These are phyloP conservation scores for Globisporangium orthogonon DNA, from an alignment of 352 stramenopile species.

Conservation along the genomic window DNA sequence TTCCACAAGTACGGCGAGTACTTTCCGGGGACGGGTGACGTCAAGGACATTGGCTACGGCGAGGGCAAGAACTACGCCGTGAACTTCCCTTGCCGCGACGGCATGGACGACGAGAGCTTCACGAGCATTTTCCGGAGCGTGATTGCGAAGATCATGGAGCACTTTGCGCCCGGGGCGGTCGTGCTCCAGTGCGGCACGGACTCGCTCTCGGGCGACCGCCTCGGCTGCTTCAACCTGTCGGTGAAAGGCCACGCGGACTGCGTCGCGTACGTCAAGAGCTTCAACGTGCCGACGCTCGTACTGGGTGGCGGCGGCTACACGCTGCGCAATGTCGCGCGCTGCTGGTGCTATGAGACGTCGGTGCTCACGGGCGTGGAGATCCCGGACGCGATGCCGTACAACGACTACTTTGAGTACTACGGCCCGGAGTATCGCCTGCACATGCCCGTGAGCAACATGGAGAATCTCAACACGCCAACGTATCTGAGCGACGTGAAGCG, in stretches of 20 bases:
- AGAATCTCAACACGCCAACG: slow-evolving; percentile 95
- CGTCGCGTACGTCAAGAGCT: slow-evolving; percentile 95
- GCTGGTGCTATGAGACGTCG: slow-evolving; percentile 94
- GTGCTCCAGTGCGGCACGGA: slow-evolving; percentile 98
- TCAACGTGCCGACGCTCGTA: slow-evolving; percentile 95
- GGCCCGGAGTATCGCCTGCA: slow-evolving; percentile 97
- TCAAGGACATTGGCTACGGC: slow-evolving; percentile 77
- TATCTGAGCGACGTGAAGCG: slow-evolving; percentile 89
- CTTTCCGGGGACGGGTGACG: slow-evolving; percentile 95
- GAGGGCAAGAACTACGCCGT: slow-evolving; percentile 98
- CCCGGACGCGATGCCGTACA: slow-evolving; percentile 97
- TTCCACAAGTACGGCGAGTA: slow-evolving; percentile 99
- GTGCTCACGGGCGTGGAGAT: slow-evolving; percentile 91
- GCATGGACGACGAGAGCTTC: slow-evolving; percentile 98
- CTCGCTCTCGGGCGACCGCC: slow-evolving; percentile 95
- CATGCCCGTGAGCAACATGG: slow-evolving; percentile 94
- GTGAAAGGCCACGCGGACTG: slow-evolving; percentile 96
- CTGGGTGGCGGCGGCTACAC: slow-evolving; percentile 98
- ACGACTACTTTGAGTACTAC: slow-evolving; percentile 99
- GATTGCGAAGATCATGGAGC: slow-evolving; percentile 96
- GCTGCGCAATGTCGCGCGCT: slow-evolving; percentile 93
- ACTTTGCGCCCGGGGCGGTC: slow-evolving; percentile 94
- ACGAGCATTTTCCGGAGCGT: slow-evolving; percentile 86
- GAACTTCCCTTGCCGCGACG: slow-evolving; percentile 97
- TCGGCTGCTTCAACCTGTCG: slow-evolving; percentile 98